Percentiles rank a stretch among this genome's conserved stretches.
phyloP scores from a whole-genome alignment of 2,329 filamentous ascomycete genomes.

The Didymella exigua region DNA sequence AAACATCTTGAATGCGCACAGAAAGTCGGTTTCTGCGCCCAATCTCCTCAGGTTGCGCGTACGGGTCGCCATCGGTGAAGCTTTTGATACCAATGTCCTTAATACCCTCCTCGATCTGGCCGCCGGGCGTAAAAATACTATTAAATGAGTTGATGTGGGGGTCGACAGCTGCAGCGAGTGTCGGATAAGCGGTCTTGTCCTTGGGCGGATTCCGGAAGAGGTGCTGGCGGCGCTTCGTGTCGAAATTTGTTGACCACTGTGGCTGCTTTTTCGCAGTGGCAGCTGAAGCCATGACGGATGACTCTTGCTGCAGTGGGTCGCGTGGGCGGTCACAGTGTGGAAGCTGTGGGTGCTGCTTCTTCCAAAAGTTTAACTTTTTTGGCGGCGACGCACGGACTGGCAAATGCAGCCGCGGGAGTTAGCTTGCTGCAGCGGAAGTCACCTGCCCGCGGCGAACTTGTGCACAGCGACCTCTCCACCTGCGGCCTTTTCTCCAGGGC shows the following conservation, averaged over 20 bases:
- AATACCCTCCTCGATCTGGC: conserved; percentile 74
- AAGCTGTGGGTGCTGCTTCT: conserved; percentile 7
- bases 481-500: conserved; percentile 27
- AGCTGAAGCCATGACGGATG: conserved; percentile 40
- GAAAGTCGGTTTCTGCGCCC: conserved; percentile 74
- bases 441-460: conserved; percentile 22
- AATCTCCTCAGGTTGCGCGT: conserved; percentile 59
- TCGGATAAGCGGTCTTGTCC: conserved; percentile 86
- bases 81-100: conserved; percentile 89
- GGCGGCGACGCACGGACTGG: conserved; percentile 18
- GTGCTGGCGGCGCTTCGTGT: conserved; percentile 82
- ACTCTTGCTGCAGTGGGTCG: conserved; percentile 7
- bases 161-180: conserved; percentile 81
- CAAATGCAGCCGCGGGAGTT: conserved; percentile 14
- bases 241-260: conserved; percentile 83
- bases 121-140: conserved; percentile 76
- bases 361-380: conserved; percentile 19
- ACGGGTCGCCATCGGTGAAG: conserved; percentile 77
- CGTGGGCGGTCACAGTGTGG: conserved; percentile 14
- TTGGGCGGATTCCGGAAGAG: conserved; percentile 88
- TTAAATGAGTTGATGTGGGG: conserved; percentile 98
- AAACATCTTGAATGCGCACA: conserved; percentile 79
- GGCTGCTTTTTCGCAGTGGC: conserved; percentile 57
- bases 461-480: conserved; percentile 32
- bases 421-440: conserved; percentile 21